Conservation (phyloP, 2,329 filamentous ascomycete species). For the Xylaria multiplex region DNA sequence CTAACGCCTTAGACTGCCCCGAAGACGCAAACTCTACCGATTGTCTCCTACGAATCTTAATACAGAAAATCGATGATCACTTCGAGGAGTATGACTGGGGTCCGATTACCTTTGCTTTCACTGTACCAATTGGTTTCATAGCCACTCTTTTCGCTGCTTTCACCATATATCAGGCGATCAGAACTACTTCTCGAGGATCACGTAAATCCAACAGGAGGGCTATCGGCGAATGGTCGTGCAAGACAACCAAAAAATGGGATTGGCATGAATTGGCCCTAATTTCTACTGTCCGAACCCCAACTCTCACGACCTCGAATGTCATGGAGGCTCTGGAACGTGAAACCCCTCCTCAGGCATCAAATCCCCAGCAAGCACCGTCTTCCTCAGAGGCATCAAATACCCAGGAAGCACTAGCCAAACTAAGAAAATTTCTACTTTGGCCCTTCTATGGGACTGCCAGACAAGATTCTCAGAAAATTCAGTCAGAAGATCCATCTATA, state of each 20-base stretch:
- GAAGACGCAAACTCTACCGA: conserved; percentile 16
- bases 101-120: conserved; percentile 13
- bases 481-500: not conserved
- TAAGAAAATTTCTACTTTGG: no score
- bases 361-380: no score
- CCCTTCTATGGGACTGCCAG: no score
- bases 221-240: conserved; percentile 17
- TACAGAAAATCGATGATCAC: not conserved
- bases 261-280: conserved; percentile 5
- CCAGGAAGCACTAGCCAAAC: no score
- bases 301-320: not conserved
- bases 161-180: conserved; percentile 4
- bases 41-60: conserved; percentile 9
- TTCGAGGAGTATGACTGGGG: conserved; percentile 10
- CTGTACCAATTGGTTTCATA: conserved; percentile 15
- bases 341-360: no score
- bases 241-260: conserved; percentile 13
- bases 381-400: no score
- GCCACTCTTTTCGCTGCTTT: conserved; percentile 13
- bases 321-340: no score
- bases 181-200: not conserved
- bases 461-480: no score
- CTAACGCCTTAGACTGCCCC: not conserved
- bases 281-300: conserved; percentile 8
- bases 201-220: conserved; percentile 11